phyloP scores from a whole-genome alignment of 78 protist species.

The Dictyostelium intermedium region DNA sequence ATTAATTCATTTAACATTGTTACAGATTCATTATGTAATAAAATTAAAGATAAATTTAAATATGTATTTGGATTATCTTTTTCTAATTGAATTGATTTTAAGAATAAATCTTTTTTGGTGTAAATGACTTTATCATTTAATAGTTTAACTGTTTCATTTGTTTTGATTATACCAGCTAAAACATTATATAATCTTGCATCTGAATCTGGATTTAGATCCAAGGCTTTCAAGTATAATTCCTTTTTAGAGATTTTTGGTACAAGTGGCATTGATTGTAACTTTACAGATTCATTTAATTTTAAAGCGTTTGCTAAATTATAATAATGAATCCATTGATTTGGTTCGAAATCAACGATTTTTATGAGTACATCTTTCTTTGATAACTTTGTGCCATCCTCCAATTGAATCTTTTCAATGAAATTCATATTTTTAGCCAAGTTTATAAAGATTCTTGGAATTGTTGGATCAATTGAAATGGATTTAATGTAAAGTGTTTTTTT shows the following conservation, averaged over 20 bases:
- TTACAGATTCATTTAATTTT: not conserved
- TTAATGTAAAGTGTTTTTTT: not conserved
- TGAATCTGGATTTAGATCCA: not conserved
- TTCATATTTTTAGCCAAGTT: not conserved
- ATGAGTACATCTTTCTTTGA: not conserved
- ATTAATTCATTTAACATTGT: not conserved
- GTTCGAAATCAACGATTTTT: not conserved
- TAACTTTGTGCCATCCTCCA: not conserved
- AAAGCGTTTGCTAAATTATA: not conserved
- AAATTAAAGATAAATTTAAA: not conserved
- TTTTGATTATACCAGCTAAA: not conserved
- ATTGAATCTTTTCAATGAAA: not conserved
- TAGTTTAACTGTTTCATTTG: not conserved
- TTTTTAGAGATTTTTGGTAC: not conserved
- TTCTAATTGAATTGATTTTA: not conserved
- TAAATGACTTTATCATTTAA: not conserved
- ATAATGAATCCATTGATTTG: constrained; percentile 10
- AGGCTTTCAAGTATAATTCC: not conserved
- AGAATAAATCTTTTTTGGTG: not conserved
- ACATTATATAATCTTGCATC: constrained; percentile 7
- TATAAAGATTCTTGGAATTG: not conserved
- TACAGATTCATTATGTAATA: not conserved
- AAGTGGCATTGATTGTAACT: not conserved
- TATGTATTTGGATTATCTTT: not conserved
- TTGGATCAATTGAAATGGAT: not conserved